Base-by-base conservation (phyloP, 164 flowering plant genomes). In the Chimonanthus praecox region DNA sequence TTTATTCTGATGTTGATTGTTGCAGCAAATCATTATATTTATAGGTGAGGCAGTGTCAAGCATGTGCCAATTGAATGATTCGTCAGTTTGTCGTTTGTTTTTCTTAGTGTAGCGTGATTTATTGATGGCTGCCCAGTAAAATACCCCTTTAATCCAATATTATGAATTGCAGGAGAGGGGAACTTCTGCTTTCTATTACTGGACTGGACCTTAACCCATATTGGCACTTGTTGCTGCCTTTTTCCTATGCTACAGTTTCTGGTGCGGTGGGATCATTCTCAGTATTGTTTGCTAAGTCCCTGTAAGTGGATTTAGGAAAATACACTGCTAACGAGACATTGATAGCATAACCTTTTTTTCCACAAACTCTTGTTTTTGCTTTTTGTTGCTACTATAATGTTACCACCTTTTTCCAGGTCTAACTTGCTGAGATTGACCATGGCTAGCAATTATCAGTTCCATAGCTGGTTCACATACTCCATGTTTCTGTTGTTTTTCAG, bases 251-350 rank as follows among this genome's bases (percentile, higher is more conserved):
- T 70, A 73, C 82, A 58, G 99, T 95, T 79, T 95, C 99, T 49
- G 98, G 98, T 73, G 97, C 98, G 70, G 83, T 93, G 20, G 99
- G 99, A 64, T 95, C 99, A 72, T 95, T 90, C 80, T 95, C 99
- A 62, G 97, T 95, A 49, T 78, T 95, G 82, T 93, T 95, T 86
- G 98, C 99, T 63, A 95, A 95, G 78, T 93, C 97, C 77, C 85
- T 95, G 97, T 95, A 82, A 83, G 97, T 83, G 47, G 58, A 64
- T 49, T 47, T 21, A 54, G 6, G 13, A 33, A 33, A 33, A 6
- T 16, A n/a, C 7, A 18, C 33, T 62, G 0, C 20, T 62, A 1
- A 4, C 7, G 6, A 62, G n/a, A 62, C 21, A 62, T 33, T 62
- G 33, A n/a, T 33, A 62, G 65, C 21, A 62, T 18, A 62, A n/a